These are phyloP conservation scores for Claviceps lovelessii DNA, from an alignment of 2,329 filamentous ascomycete species.

Conservation along the genomic window DNA sequence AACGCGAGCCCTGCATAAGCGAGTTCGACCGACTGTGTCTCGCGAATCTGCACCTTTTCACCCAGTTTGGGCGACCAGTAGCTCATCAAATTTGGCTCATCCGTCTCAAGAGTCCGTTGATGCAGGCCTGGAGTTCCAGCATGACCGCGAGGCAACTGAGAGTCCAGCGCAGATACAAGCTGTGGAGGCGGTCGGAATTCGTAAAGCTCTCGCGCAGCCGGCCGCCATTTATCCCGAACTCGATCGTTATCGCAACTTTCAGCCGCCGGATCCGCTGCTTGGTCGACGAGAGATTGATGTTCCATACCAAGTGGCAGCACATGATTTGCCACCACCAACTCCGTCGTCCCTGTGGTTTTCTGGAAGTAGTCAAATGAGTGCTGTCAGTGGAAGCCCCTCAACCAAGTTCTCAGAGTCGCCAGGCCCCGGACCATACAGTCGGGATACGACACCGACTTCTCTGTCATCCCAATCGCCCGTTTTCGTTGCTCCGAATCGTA, in stretches of 20 bases:
- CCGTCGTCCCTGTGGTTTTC: slow-evolving; percentile 42
- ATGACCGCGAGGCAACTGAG: slow-evolving; percentile 28
- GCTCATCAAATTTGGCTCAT: slow-evolving; percentile 22
- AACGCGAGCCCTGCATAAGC: neutral
- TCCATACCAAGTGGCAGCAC: slow-evolving; percentile 44
- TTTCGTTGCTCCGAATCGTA: slow-evolving; percentile 34
- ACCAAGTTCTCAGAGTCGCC: slow-evolving; percentile 63
- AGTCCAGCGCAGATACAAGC: slow-evolving; percentile 30
- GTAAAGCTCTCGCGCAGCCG: slow-evolving; percentile 23
- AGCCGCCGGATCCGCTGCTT: slow-evolving; percentile 22
- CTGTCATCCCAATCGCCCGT: slow-evolving; percentile 62
- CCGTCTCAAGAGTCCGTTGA: slow-evolving; percentile 24
- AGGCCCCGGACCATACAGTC: slow-evolving; percentile 54
- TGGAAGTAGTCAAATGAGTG: slow-evolving; percentile 40
- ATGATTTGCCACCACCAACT: slow-evolving; percentile 52
- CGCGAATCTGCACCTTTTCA: slow-evolving; percentile 27
- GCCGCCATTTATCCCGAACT: slow-evolving; percentile 44
- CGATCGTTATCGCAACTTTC: slow-evolving; percentile 42
- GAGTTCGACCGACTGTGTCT: neutral
- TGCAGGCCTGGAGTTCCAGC: slow-evolving; percentile 18
- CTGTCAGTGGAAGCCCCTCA: slow-evolving; percentile 56
- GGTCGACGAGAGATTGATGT: slow-evolving; percentile 27
- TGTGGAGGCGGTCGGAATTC: slow-evolving; percentile 27
- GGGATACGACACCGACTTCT: slow-evolving; percentile 66
- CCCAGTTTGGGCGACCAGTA: slow-evolving; percentile 24